Base-by-base conservation (phyloP, 164 flowering plant genomes). In the Macadamia integrifolia region DNA sequence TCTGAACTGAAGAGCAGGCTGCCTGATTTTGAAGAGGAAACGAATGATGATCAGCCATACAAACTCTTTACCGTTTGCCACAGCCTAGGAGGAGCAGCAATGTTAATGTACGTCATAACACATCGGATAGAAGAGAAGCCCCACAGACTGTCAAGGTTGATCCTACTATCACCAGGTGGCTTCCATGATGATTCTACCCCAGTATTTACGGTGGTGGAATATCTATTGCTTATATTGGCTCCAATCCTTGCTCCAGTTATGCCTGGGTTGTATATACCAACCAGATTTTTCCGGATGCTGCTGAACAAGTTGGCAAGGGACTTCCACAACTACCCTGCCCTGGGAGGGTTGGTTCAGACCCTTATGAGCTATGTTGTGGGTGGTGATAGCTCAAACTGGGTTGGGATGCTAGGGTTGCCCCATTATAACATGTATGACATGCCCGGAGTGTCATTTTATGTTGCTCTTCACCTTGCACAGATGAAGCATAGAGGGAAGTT, bases 371-470 rank as follows among this genome's bases (percentile, higher is more conserved):
- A 92, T 67, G 82, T 82, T 23, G 87, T 81, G n/a, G 99, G 99
- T 62, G 99, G 99, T 14, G 99, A 94, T 75, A 89, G 99, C 77
- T 94, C 99, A 62, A 89, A 94, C 64, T 94, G 99, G 99, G 84
- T 94, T 3, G 99, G 98, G 23, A 97, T 84, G 29, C 29, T 94
- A 1, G 93, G 98, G 10, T 62, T 83, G 61, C 90, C 99, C 6
- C 98, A 94, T 74, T 94, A 94, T 72, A 94, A 94, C 74, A 92
- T 92, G 98, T 82, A 94, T 66, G 96, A 94, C 77, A 94, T 94
- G 98, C 99, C 99, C 0, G 99, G 96, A 46, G 87, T 94, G 30
- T 89, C 99, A 13, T 87, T 87, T 69, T 78, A 73, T 12, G 97
- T 89, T 71, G 94, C 88, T 55, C 85, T 77, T 59, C 99, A 94